Percentiles rank a stretch among this genome's conserved stretches.
phyloP scores from a whole-genome alignment of 495 filamentous ascomycete genomes.

The Hypoxylon subgilvum region DNA sequence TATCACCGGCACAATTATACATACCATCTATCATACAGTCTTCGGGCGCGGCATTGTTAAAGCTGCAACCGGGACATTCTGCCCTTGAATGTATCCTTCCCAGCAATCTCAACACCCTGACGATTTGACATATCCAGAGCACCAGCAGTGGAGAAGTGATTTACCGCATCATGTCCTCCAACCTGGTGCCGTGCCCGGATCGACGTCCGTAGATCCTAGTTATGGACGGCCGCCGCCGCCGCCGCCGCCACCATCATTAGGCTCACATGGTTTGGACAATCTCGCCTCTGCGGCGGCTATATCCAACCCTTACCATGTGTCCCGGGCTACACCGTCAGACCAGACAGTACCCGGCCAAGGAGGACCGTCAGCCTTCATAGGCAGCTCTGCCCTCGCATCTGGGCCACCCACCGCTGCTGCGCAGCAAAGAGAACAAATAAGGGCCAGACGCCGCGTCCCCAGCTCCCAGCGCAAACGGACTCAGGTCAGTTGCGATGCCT shows the following conservation, averaged over 20 bases:
- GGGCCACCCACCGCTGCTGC: background rate
- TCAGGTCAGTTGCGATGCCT: conserved; percentile 47
- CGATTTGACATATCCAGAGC: background rate
- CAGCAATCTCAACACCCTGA: background rate
- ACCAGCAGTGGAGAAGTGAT: conserved; percentile 18
- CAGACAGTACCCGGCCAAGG: background rate
- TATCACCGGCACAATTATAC: no score
- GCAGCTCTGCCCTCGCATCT: background rate
- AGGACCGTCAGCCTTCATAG: conserved; percentile 31
- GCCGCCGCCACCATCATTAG: background rate
- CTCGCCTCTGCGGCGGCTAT: conserved; percentile 31
- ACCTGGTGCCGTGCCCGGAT: background rate
- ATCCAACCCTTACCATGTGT: conserved; percentile 20
- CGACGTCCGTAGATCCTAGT: background rate
- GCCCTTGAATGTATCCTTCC: conserved; percentile 26
- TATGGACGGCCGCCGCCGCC: no score
- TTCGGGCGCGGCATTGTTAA: no score
- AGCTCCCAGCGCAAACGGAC: conserved; percentile 43
- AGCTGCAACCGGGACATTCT: no score
- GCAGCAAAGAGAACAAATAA: conserved; percentile 23
- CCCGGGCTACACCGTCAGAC: background rate
- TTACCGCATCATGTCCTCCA: conserved; percentile 30
- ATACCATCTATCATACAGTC: no score
- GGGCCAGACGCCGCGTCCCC: conserved; percentile 41
- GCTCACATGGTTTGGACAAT: conserved; percentile 9